Evolutionary conservation across 108 stramenopile species (phyloP), one percentile per base, ranked within the genome.

Genomic region (Cyclotella choctawhatcheeana): DNA sequence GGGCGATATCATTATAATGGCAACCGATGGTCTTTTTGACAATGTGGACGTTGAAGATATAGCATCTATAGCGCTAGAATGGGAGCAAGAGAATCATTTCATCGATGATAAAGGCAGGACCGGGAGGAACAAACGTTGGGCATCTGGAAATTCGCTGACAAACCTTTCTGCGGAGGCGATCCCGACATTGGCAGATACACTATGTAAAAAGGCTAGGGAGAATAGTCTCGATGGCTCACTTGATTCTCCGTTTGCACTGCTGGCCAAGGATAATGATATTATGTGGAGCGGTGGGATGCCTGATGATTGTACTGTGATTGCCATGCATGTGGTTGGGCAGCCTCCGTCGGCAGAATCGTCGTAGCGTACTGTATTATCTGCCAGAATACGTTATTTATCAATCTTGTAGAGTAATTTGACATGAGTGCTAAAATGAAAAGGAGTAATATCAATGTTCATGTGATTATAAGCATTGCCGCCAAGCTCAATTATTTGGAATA

Each of bases 241-340:
- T 13, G 98, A 98, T 71, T 93, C 93, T 18, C 98, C 98, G 7
- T 98, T 98, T 86, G 97, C 98, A 13, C 75, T 97, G 14, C 79
- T 98, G 64, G 97, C 97, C 17, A 97, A 98, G 69, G 98, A 98
- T 43, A 98, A 97, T 80, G 98, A 98, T 73, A 96, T 98, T 27
- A 97, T 98, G 98, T 98, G 97, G 96, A 92, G 93, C 30, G 98
- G 98, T 54, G 97, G 88, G 21, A 95, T 97, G 97, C 97, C 97
- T 0, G 95, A 97, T 69, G 95, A 97, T 63, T 92, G 93, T 68
- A 96, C 94, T 18, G 93, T 97, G 6, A 81, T 96, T 65, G 94
- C 89, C 0, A 84, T 95, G 50, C 93, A 96, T 55, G 94, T 96
- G 20, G 93, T 97, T 8, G 91, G 90, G 17, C 45, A 71, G n/a